phyloP scores from a whole-genome alignment of 139 green algal species.

The Picochlorum sp. region DNA sequence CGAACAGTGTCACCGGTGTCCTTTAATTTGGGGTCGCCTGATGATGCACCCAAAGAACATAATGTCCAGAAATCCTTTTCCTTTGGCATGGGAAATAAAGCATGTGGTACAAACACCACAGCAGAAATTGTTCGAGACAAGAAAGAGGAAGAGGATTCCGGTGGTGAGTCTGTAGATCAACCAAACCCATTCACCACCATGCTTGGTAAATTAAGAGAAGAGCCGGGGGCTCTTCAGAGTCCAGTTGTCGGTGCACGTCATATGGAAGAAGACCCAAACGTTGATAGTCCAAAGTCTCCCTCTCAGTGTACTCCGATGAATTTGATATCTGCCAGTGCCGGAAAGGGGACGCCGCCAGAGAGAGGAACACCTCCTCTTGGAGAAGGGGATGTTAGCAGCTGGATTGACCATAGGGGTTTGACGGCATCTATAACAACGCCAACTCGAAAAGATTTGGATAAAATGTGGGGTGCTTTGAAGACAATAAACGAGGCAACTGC shows the following conservation, averaged over 20 bases:
- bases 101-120: too few relatives aligned
- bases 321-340: conserved; percentile 9
- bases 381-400: conserved; percentile 17
- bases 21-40: too few relatives aligned
- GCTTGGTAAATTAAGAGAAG: conserved; percentile 20
- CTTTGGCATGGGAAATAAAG: conserved; percentile 4
- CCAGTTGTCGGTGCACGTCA: not conserved
- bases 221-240: not conserved
- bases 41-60: too few relatives aligned
- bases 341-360: not conserved
- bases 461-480: conserved; percentile 18
- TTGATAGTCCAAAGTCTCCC: conserved; percentile 26
- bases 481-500: not conserved
- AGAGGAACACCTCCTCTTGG: conserved; percentile 18
- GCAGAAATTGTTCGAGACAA: not conserved
- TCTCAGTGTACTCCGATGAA: conserved; percentile 20
- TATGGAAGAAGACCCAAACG: not conserved
- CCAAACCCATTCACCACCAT: conserved; percentile 21
- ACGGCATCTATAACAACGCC: conserved; percentile 12
- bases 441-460: conserved; percentile 14
- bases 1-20: too few relatives aligned
- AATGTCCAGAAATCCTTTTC: not conserved
- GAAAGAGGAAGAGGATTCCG: not conserved
- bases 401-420: conserved; percentile 29
- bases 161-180: conserved; percentile 23